These are phyloP conservation scores for Trametopsis cervina DNA, from an alignment of 768 basidiomycete species.

Conservation along the genomic window DNA sequence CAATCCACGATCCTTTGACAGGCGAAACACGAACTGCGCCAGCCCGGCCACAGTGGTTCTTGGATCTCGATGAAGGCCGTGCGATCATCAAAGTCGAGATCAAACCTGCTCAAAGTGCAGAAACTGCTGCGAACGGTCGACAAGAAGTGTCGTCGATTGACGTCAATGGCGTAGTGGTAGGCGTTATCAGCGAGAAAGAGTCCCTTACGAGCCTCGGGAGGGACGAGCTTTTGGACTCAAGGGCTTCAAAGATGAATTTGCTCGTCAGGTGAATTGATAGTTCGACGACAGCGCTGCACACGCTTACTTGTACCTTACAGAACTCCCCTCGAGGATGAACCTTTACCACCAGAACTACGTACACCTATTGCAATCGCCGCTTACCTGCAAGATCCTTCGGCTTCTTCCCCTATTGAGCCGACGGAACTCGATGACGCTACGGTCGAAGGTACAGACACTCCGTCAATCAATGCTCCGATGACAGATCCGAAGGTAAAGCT, in stretches of 20 bases:
- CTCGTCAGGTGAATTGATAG: constrained; percentile 63
- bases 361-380: constrained; percentile 55
- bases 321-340: constrained; percentile 48
- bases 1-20: constrained; percentile 76
- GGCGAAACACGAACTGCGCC: constrained; percentile 55
- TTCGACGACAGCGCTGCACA: constrained; percentile 10
- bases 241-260: constrained; percentile 56
- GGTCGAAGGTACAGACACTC: constrained; percentile 12
- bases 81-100: constrained; percentile 53
- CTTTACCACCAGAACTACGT: constrained; percentile 54
- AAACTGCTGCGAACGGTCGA: constrained; percentile 17
- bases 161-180: constrained; percentile 33
- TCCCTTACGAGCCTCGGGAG: constrained; percentile 62
- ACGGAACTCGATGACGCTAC: constrained; percentile 10
- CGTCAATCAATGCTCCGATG: background rate
- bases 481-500: constrained; percentile 10
- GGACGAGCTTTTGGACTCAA: constrained; percentile 71
- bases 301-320: constrained; percentile 26
- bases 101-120: constrained; percentile 34
- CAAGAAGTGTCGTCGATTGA: constrained; percentile 29
- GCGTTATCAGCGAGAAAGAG: constrained; percentile 69
- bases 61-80: constrained; percentile 53
- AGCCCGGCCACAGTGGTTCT: constrained; percentile 66
- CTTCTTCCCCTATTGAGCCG: constrained; percentile 14
- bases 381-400: constrained; percentile 42